phyloP scores from a whole-genome alignment of 805 yeast genomes.

The Debaryomyces hansenii region DNA sequence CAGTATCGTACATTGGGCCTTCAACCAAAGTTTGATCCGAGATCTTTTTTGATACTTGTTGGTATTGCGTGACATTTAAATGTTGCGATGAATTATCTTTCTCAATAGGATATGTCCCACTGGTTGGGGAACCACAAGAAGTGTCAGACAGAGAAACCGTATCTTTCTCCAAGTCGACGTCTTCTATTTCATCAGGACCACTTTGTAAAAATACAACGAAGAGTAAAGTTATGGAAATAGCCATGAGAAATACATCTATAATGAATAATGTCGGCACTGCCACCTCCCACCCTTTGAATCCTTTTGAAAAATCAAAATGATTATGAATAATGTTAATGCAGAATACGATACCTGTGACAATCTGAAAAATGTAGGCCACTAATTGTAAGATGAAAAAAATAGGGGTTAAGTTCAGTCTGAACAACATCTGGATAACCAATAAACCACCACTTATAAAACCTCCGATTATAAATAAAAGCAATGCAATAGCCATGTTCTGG shows the following conservation, averaged over 20 bases:
- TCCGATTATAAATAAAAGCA: slow-evolving; percentile 3
- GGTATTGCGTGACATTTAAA: background rate
- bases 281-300: slow-evolving; percentile 1
- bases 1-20: background rate
- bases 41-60: slow-evolving; percentile 9
- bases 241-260: slow-evolving; percentile 8
- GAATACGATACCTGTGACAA: slow-evolving; percentile 10
- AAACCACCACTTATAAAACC: slow-evolving; percentile 3
- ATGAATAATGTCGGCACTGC: slow-evolving; percentile 8
- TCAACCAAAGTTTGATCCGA: slow-evolving; percentile 15
- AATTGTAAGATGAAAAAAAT: slow-evolving; percentile 4
- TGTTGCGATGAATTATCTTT: background rate
- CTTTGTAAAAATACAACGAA: background rate
- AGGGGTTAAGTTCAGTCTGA: background rate
- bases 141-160: background rate
- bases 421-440: slow-evolving; percentile 3
- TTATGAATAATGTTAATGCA: slow-evolving; percentile 3
- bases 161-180: background rate
- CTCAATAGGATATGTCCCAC: background rate
- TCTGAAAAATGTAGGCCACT: slow-evolving; percentile 6
- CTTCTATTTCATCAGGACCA: background rate
- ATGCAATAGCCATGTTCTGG: background rate
- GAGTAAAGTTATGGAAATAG: background rate
- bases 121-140: background rate
- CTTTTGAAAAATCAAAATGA: background rate